phyloP scores from a whole-genome alignment of 352 stramenopile species.

The Albugo laibachii region DNA sequence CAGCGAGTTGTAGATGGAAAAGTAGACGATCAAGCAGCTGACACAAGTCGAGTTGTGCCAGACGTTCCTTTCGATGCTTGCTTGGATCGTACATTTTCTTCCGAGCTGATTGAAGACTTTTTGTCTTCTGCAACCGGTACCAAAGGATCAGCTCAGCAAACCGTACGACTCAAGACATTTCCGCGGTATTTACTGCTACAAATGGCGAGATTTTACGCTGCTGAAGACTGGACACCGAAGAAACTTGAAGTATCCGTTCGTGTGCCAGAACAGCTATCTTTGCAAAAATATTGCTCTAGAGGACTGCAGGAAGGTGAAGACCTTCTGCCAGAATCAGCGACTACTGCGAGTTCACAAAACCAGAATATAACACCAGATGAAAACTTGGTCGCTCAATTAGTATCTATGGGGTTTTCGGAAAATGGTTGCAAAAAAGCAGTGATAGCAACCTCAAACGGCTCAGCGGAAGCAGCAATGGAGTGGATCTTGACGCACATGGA shows the following conservation, averaged over 20 bases:
- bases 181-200: slow-evolving; percentile 94
- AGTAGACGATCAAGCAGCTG: slow-evolving; percentile 5
- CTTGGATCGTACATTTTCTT: slow-evolving; percentile 81
- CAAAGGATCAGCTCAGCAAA: slow-evolving; percentile 65
- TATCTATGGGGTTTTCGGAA: slow-evolving; percentile 96
- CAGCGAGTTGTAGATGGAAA: slow-evolving; percentile 62
- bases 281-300: slow-evolving; percentile 21
- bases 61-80: slow-evolving; percentile 88
- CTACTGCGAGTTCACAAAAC: slow-evolving; percentile 1
- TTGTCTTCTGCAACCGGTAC: slow-evolving; percentile 48
- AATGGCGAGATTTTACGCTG: slow-evolving; percentile 92
- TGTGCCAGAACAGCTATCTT: slow-evolving; percentile 81
- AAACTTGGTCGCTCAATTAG: slow-evolving; percentile 83
- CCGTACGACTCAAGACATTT: slow-evolving; percentile 84
- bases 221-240: slow-evolving; percentile 90
- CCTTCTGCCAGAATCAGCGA: slow-evolving; percentile 53
- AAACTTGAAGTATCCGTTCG: slow-evolving; percentile 96
- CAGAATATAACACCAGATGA: slow-evolving; percentile 63
- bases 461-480: slow-evolving; percentile 90
- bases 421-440: slow-evolving; percentile 94
- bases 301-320: slow-evolving; percentile 76
- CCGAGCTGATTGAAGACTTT: slow-evolving; percentile 86
- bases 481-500: slow-evolving; percentile 98
- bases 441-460: slow-evolving; percentile 77
- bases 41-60: slow-evolving; percentile 73